Conservation (phyloP, 305 asterid genomes). For the Euphrasia arctica region DNA sequence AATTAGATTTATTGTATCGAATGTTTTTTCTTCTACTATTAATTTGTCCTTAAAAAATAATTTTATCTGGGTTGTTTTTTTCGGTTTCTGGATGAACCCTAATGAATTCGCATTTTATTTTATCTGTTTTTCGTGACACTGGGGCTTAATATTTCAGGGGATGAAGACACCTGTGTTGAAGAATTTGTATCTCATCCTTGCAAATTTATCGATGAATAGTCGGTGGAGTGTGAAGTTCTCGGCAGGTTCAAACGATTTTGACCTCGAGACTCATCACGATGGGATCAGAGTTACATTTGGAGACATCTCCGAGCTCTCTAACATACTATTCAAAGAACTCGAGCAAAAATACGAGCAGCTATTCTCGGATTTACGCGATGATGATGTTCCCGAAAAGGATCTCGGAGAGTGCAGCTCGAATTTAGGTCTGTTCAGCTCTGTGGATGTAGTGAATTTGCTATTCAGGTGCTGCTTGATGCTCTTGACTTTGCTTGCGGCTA, state of each 20-base stretch:
- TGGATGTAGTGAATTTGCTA: constrained; percentile 49
- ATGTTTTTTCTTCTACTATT: not conserved
- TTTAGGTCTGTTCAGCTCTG: constrained; percentile 26
- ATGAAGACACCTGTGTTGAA: constrained; percentile 43
- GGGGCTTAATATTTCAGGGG: constrained; percentile 48
- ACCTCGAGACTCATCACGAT: constrained; percentile 33
- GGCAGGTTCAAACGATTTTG: constrained; percentile 32
- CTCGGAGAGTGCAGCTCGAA: constrained; percentile 32
- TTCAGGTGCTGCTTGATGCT: constrained; percentile 71
- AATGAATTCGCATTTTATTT: constrained; percentile 1
- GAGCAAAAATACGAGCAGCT: constrained; percentile 44
- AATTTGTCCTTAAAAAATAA: not conserved
- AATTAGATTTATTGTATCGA: not conserved
- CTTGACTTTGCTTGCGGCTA: constrained; percentile 38
- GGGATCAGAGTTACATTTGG: constrained; percentile 31
- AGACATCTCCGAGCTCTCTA: constrained; percentile 46
- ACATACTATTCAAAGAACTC: constrained; percentile 47
- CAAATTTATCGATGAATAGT: constrained; percentile 37
- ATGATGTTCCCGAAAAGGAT: constrained; percentile 31
- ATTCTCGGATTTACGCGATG: constrained; percentile 34
- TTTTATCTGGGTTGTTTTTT: not conserved
- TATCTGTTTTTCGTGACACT: constrained; percentile 14
- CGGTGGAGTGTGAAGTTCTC: constrained; percentile 26
- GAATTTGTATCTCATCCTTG: constrained; percentile 52
- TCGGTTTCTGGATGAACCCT: not conserved